Evolutionary conservation across 2,329 filamentous ascomycete species (phyloP).

Genomic region (Aspergillus amoenus): DNA sequence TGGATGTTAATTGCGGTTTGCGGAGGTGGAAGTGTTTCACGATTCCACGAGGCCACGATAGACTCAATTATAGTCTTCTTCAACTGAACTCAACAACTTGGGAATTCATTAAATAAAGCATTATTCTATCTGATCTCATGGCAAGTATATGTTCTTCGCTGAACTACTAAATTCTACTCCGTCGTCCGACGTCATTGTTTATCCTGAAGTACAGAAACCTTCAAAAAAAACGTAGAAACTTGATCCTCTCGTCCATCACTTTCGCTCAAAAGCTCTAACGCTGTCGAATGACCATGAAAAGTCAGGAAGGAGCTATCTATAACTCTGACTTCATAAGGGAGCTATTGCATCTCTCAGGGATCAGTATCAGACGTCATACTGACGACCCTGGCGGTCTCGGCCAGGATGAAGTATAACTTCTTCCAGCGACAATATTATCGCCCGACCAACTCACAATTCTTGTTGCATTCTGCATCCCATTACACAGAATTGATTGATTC

Average conservation of each 20-base stretch:
- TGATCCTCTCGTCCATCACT: background rate
- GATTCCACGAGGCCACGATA: too few species aligned
- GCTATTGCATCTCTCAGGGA: background rate
- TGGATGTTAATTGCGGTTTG: background rate
- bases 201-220: background rate
- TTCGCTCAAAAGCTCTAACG: background rate
- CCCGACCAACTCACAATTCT: too few species aligned
- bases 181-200: background rate
- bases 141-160: too few species aligned
- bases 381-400: background rate
- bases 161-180: background rate
- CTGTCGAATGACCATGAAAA: slow-evolving; percentile 7
- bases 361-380: slow-evolving; percentile 5
- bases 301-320: slow-evolving; percentile 18
- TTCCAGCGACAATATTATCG: background rate
- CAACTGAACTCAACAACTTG: too few species aligned
- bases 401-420: background rate
- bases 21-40: too few species aligned
- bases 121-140: too few species aligned
- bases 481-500: background rate
- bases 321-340: slow-evolving; percentile 3
- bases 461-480: background rate
- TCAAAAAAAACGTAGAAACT: background rate
- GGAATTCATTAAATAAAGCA: too few species aligned
- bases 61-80: too few species aligned